Evolutionary conservation across 1,284 basidiomycete genomes (phyloP).

Genomic region (Moniliophthora roreri): DNA sequence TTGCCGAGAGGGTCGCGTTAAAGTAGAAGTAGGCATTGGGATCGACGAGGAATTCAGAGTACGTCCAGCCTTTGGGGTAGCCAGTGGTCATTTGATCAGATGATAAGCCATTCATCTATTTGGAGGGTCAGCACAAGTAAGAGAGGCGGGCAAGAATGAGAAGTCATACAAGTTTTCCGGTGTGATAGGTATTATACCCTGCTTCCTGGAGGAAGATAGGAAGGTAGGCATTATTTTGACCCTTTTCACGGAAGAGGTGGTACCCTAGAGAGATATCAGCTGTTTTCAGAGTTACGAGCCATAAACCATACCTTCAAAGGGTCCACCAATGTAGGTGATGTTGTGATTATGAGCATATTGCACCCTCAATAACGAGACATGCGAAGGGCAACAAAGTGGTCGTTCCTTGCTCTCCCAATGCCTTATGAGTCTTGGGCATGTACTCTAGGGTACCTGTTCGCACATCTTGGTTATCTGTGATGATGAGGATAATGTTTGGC

Average conservation of each 20-base stretch:
- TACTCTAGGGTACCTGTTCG: neutral
- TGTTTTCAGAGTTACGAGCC: neutral
- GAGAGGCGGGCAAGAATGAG: neutral
- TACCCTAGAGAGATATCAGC: neutral
- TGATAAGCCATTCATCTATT: constrained; percentile 6
- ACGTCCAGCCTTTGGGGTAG: constrained; percentile 1
- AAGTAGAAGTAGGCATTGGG: constrained; percentile 5
- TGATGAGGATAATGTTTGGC: too few relatives aligned
- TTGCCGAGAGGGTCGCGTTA: neutral
- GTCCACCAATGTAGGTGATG: neutral
- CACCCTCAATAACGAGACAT: neutral
- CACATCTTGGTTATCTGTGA: neutral
- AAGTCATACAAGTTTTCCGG: constrained; percentile 1
- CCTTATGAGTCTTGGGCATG: neutral
- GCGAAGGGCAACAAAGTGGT: neutral
- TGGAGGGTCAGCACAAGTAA: too few relatives aligned
- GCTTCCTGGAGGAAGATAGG: constrained; percentile 1
- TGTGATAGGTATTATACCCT: constrained; percentile 7
- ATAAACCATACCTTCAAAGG: neutral
- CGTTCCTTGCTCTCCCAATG: neutral
- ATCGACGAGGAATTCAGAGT: constrained; percentile 6
- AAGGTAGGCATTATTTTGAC: constrained; percentile 1
- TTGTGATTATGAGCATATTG: neutral
- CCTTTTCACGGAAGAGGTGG: neutral
- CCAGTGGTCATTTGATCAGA: neutral